These are phyloP conservation scores for Metschnikowia matae DNA, from an alignment of 805 yeast species.

Conservation along the genomic window DNA sequence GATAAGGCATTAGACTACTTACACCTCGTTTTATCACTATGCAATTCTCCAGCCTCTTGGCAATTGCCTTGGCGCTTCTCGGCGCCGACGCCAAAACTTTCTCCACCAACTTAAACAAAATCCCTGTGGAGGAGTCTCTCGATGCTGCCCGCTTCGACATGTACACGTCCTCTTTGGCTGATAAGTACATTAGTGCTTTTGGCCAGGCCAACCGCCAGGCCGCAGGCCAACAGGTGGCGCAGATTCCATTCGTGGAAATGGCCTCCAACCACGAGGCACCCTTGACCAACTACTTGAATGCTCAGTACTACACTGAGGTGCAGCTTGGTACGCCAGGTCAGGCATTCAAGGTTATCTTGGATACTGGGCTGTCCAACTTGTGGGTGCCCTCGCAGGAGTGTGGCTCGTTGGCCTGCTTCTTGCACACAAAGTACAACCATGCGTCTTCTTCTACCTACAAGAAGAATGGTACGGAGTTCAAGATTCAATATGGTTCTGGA, in stretches of 20 bases:
- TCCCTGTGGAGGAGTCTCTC: constrained; percentile 53
- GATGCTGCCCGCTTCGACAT: constrained; percentile 47
- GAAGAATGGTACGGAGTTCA: constrained; percentile 81
- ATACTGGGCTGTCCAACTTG: constrained; percentile 94
- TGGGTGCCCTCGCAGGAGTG: constrained; percentile 95
- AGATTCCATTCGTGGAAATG: constrained; percentile 16
- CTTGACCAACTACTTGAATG: constrained; percentile 88
- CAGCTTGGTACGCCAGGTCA: constrained; percentile 91
- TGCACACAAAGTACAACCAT: constrained; percentile 89
- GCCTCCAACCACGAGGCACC: constrained; percentile 61
- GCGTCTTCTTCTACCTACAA: constrained; percentile 76
- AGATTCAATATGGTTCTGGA: constrained; percentile 90
- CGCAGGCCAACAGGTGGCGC: constrained; percentile 19
- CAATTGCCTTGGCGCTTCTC: constrained; percentile 40
- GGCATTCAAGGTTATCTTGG: constrained; percentile 87
- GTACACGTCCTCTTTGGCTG: constrained; percentile 55
- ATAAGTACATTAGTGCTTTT: constrained; percentile 54
- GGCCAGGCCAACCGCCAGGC: constrained; percentile 25
- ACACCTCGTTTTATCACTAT: constrained; percentile 13
- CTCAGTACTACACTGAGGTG: constrained; percentile 93
- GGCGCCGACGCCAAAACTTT: constrained; percentile 47
- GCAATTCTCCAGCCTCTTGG: constrained; percentile 38
- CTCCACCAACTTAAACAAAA: constrained; percentile 56
- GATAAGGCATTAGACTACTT: not conserved
- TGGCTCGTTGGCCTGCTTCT: constrained; percentile 89